Evolutionary conservation across 208 protist species (phyloP), one percentile per base, ranked within the genome.

Genomic region (Phytomonas sp.): DNA sequence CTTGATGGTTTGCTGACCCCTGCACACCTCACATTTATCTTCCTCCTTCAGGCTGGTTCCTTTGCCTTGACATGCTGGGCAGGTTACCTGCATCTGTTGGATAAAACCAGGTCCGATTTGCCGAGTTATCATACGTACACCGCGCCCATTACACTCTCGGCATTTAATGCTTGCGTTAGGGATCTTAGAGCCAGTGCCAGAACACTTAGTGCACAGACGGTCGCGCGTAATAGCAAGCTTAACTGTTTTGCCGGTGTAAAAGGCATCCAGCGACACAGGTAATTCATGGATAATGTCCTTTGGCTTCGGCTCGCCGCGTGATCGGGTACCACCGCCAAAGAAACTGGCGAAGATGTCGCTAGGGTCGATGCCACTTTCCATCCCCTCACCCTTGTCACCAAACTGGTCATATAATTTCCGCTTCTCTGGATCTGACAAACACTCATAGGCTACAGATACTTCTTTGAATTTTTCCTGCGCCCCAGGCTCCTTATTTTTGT

Each of bases 161-260:
- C 98, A 99, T 40, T 80, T 98, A 43, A 78, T 74, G n/a, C 84
- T 79, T 61, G 74, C 83, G 40, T 84, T 84, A 23, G 88, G 74
- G 28, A 89, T 74, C 66, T 88, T 94, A 33, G 83, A 87, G 31
- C 95, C 95, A n/a, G 77, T 79, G 46, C 93, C 95, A 53, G 74
- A 78, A 80, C 96, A 98, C 60, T 78, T 72, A 34, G 77, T 51
- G 85, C 96, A 98, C 33, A 97, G 84, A 34, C 91, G 87, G 79
- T 93, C 85, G 63, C 91, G 89, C 34, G 84, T 96, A 81, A 99
- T 89, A 30, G 91, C 82, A 30, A 99, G 77, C 77, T 99, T 99
- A 71, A 92, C 87, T 6, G 91, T 97, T 75, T 98, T 98, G 43
- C 98, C 98, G 43, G 93, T 98, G 87, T 99, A 99, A 62, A 99